phyloP scores from a whole-genome alignment of 176 grass and related monocot genomes.

The Cocos nucifera region DNA sequence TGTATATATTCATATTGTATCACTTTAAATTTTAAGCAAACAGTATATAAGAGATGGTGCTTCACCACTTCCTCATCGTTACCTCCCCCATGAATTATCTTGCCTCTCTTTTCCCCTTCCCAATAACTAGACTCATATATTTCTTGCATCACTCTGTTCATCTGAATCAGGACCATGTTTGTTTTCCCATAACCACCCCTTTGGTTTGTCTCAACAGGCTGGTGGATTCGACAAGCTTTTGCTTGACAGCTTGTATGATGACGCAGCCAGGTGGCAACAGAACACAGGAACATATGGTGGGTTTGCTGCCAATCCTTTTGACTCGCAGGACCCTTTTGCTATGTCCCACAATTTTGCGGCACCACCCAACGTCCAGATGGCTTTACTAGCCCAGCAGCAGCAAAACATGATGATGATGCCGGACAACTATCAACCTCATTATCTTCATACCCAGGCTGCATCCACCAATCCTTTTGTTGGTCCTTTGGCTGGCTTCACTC shows the following conservation, averaged over 20 bases:
- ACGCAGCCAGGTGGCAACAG: slow-evolving; percentile 35
- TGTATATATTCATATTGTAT: too few relatives aligned
- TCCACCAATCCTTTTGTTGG: slow-evolving; percentile 49
- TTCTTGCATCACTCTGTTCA: too few relatives aligned
- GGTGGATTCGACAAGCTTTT: slow-evolving; percentile 68
- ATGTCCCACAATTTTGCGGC: slow-evolving; percentile 34
- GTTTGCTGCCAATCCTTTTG: slow-evolving; percentile 7
- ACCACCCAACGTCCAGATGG: slow-evolving; percentile 56
- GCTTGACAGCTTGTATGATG: slow-evolving; percentile 65
- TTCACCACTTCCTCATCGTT: too few relatives aligned
- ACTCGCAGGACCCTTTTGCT: slow-evolving; percentile 48
- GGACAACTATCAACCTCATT: slow-evolving; percentile 14
- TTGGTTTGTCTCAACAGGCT: slow-evolving; percentile 24
- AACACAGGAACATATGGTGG: slow-evolving; percentile 8
- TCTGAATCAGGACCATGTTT: too few relatives aligned
- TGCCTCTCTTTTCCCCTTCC: too few relatives aligned
- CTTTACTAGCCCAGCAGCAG: slow-evolving; percentile 43
- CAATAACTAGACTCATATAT: too few relatives aligned
- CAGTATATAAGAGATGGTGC: too few relatives aligned
- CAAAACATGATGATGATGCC: slow-evolving; percentile 36
- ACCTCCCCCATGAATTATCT: too few relatives aligned
- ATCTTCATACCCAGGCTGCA: slow-evolving; percentile 12
- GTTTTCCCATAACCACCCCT: too few relatives aligned
- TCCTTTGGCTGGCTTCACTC: slow-evolving; percentile 20
- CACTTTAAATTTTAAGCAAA: too few relatives aligned